Evolutionary conservation across 345 rosid species (phyloP).

Genomic region (Mercurialis annua): DNA sequence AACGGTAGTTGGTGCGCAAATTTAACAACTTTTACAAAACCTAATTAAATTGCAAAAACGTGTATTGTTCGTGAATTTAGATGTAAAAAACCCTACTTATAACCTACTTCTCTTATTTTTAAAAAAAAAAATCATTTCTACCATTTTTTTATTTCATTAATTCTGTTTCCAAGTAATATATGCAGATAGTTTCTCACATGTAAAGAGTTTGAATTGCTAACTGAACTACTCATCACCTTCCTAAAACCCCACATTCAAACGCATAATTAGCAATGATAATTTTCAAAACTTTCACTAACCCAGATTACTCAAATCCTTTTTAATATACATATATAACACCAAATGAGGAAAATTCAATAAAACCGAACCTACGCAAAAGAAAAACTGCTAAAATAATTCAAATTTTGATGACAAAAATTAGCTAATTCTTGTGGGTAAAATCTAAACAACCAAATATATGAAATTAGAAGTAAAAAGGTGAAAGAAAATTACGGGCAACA

Average conservation of each 20-base stretch:
- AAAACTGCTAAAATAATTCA: background rate
- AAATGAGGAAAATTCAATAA: background rate
- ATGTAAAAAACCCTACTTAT: too few relatives aligned
- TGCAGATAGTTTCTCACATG: too few relatives aligned
- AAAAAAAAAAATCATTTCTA: too few relatives aligned
- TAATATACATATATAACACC: background rate
- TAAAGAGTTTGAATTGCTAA: background rate
- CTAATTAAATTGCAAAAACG: too few relatives aligned
- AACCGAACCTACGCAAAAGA: background rate
- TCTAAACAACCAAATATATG: background rate
- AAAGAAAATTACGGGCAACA: conserved; percentile 59
- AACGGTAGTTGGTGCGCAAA: too few relatives aligned
- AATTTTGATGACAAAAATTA: background rate
- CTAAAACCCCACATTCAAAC: background rate
- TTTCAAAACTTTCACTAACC: background rate
- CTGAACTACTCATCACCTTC: background rate
- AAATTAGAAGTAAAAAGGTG: background rate
- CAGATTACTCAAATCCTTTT: background rate
- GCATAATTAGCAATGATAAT: background rate
- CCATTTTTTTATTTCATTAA: too few relatives aligned
- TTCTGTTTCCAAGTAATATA: too few relatives aligned
- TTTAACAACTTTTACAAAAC: too few relatives aligned
- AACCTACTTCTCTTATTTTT: too few relatives aligned
- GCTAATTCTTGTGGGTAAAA: background rate
- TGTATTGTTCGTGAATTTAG: too few relatives aligned